Conservation (phyloP, 2,329 filamentous ascomycete genomes). For the Calonectria pseudoturangicola region DNA sequence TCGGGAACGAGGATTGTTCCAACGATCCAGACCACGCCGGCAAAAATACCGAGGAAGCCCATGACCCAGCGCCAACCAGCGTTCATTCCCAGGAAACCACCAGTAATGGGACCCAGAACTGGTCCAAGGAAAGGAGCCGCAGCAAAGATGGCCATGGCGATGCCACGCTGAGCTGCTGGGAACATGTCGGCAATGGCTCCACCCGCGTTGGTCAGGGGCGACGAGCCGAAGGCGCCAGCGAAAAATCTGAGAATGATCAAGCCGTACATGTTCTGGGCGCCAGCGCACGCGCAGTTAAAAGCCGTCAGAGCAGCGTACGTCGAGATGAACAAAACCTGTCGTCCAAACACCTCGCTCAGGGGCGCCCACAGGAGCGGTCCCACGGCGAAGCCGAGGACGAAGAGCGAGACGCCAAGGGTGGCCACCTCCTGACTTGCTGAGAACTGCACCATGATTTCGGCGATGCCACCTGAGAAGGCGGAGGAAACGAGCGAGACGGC, state of each 20-base stretch:
- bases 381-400: conserved; percentile 30
- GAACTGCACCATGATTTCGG: conserved; percentile 19
- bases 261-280: background rate
- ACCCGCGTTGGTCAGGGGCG: conserved; percentile 31
- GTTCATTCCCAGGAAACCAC: conserved; percentile 27
- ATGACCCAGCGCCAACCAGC: conserved; percentile 35
- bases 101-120: conserved; percentile 24
- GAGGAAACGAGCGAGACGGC: conserved; percentile 31
- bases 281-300: conserved; percentile 30
- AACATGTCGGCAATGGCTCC: conserved; percentile 36
- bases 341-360: conserved; percentile 27
- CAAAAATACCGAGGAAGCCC: conserved; percentile 31
- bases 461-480: conserved; percentile 24
- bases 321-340: conserved; percentile 22
- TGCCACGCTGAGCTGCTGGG: conserved; percentile 13
- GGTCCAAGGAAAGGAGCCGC: conserved; percentile 26
- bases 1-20: conserved; percentile 26
- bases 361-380: conserved; percentile 29
- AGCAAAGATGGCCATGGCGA: conserved; percentile 35
- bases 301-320: conserved; percentile 26
- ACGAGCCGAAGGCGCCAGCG: conserved; percentile 28
- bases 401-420: conserved; percentile 30
- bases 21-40: conserved; percentile 27
- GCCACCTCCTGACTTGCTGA: conserved; percentile 18
- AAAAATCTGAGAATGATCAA: conserved; percentile 25